A percentile compares a stretch with the other conserved stretches of the same genome.
phyloP scores from a whole-genome alignment of 306 rosid species.

The Glycine tomentella region DNA sequence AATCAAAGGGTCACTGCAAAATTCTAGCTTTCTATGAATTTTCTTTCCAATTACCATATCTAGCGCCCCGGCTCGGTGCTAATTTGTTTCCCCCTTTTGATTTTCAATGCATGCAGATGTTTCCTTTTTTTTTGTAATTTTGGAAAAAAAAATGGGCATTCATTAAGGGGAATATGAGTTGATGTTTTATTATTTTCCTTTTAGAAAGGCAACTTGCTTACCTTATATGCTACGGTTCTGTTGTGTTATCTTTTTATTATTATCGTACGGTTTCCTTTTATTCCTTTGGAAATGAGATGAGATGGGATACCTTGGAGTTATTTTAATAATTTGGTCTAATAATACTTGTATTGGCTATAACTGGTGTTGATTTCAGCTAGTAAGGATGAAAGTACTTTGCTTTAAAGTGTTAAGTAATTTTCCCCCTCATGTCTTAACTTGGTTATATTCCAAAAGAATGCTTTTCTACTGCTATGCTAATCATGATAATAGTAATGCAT shows the following conservation, averaged over 20 bases:
- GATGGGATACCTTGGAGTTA: not conserved
- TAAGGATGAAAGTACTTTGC: not conserved
- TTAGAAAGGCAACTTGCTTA: not conserved
- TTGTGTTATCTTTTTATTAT: not conserved
- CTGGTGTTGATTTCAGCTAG: not conserved
- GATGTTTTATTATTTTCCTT: not conserved
- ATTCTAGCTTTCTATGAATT: slow-evolving; percentile 15
- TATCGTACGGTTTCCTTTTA: not conserved
- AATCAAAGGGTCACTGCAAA: slow-evolving; percentile 22
- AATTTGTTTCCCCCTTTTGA: slow-evolving; percentile 26
- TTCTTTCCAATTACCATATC: not conserved
- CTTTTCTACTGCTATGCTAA: not conserved
- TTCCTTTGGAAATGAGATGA: not conserved
- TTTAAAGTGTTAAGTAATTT: not conserved
- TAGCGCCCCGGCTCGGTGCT: not conserved
- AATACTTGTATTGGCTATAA: not conserved
- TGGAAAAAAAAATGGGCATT: slow-evolving; percentile 27
- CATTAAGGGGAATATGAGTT: not conserved
- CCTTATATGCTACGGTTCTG: slow-evolving; percentile 28
- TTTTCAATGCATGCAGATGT: slow-evolving; percentile 41
- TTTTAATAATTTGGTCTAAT: no score
- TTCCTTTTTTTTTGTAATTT: not conserved
- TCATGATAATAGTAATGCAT: not conserved
- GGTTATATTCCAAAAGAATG: slow-evolving; percentile 5
- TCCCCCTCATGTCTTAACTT: not conserved